Percentiles rank a stretch among this genome's conserved stretches.
phyloP scores from a whole-genome alignment of 2,329 filamentous ascomycete genomes.

The Xylariomycetidae sp. region DNA sequence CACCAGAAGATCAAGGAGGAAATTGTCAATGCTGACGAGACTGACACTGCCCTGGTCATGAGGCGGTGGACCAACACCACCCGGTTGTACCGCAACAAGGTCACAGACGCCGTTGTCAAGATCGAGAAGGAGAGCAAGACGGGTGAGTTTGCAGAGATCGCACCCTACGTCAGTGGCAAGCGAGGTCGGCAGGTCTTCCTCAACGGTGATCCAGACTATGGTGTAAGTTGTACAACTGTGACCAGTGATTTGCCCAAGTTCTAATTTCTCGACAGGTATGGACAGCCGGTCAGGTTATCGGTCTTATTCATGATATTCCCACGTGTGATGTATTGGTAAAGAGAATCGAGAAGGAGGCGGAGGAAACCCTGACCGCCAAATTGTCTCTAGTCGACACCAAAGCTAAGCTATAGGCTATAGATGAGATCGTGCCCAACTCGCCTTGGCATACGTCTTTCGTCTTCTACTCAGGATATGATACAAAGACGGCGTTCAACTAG shows the following conservation, averaged over 20 bases:
- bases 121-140: conserved; percentile 78
- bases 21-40: conserved; percentile 85
- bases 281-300: conserved; percentile 96
- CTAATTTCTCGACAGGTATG: conserved; percentile 62
- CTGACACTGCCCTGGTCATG: conserved; percentile 83
- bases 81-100: conserved; percentile 85
- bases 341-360: conserved; percentile 74
- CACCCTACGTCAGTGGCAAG: conserved; percentile 83
- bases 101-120: conserved; percentile 73
- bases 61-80: conserved; percentile 91
- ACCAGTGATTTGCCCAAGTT: background rate
- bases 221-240: conserved; percentile 57
- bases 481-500: no score
- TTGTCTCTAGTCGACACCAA: conserved; percentile 49
- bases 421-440: no score
- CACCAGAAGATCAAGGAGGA: conserved; percentile 90
- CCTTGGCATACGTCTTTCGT: no score
- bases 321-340: conserved; percentile 65
- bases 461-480: no score
- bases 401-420: conserved; percentile 61
- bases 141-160: conserved; percentile 86
- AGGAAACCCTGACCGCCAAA: conserved; percentile 58
- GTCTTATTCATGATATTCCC: conserved; percentile 77
- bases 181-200: conserved; percentile 86
- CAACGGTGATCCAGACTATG: conserved; percentile 85